Evolutionary conservation across 1,284 basidiomycete species (phyloP), one percentile per base, ranked within the genome.

Genomic region (Melampsora americana): DNA sequence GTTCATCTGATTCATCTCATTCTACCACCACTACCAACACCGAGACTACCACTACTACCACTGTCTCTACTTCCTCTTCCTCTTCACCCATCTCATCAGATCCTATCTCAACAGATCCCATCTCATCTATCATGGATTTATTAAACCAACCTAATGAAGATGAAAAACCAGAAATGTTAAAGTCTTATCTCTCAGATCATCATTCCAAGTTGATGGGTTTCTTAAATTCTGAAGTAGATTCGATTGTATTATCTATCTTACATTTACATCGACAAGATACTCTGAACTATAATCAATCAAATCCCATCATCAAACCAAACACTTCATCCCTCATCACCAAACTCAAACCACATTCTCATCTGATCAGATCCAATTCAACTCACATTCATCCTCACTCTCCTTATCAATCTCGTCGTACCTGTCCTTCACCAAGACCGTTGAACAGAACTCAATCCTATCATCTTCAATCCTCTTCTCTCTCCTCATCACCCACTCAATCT

Each of bases 241-340:
- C 26, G 1, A 32, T 64, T n/a, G 35, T 64, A 6, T 64, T 64
- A 35, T n/a, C 20, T 12, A 23, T 64, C 20, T 64, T 64, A 64
- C 61, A 64, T 64, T 20, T n/a, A 35, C 35, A 32, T 64, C 28
- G 61, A 32, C 26, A 64, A 30, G 61, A 64, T 64, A 32, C 35
- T 7, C 9, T 64, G 7, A 28, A 28, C 32, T 30, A 7, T 1
- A 28, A 35, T 4, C n/a, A 5, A 35, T 32, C 61, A 5, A 64
- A 11, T 35, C 32, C 61, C 20, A 64, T n/a, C 20, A 62, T 62
- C 60, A 62, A 62, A 62, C 3, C 12, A 11, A 64, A 18, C 61
- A 23, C 16, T 23, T 30, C 61, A 64, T n/a, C n/a, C n/a, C n/a
- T n/a, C n/a, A n/a, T n/a, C n/a, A n/a, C n/a, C n/a, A 59, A 30